Evolutionary conservation across 257 asterid species (phyloP).

Genomic region (Cynanchum wilfordii): DNA sequence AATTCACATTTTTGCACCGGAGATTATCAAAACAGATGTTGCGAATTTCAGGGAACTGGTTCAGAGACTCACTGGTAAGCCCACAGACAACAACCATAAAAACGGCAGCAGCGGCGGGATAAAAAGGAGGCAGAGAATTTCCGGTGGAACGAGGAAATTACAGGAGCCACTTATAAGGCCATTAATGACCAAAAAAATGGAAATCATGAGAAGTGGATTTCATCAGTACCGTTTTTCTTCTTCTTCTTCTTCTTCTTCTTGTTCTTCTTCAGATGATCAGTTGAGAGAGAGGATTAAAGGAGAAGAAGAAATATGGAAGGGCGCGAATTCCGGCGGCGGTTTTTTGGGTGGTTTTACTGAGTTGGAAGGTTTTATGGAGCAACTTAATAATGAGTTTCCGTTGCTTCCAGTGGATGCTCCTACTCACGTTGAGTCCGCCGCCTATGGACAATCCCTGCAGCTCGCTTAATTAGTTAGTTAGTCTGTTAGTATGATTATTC

Average conservation of each 20-base stretch:
- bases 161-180: slow-evolving; percentile 1
- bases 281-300: slow-evolving; percentile 53
- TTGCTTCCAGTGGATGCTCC: slow-evolving; percentile 31
- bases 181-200: slow-evolving; percentile 29
- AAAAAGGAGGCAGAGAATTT: slow-evolving; percentile 9
- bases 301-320: slow-evolving; percentile 72
- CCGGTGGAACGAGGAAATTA: background rate
- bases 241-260: background rate
- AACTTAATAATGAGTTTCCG: slow-evolving; percentile 41
- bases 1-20: slow-evolving; percentile 90
- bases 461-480: slow-evolving; percentile 25
- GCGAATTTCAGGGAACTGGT: slow-evolving; percentile 72
- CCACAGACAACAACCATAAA: slow-evolving; percentile 19
- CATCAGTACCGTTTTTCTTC: slow-evolving; percentile 3
- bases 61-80: slow-evolving; percentile 89
- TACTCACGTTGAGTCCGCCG: slow-evolving; percentile 28
- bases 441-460: slow-evolving; percentile 28
- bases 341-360: slow-evolving; percentile 61
- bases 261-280: background rate
- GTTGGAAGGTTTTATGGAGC: slow-evolving; percentile 56
- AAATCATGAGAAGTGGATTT: slow-evolving; percentile 22
- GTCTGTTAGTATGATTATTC: background rate
- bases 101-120: slow-evolving; percentile 2
- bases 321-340: slow-evolving; percentile 60
- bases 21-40: slow-evolving; percentile 75